Evolutionary conservation across 805 yeast genomes (phyloP).

Genomic region (Wickerhamiella hasegawae): DNA sequence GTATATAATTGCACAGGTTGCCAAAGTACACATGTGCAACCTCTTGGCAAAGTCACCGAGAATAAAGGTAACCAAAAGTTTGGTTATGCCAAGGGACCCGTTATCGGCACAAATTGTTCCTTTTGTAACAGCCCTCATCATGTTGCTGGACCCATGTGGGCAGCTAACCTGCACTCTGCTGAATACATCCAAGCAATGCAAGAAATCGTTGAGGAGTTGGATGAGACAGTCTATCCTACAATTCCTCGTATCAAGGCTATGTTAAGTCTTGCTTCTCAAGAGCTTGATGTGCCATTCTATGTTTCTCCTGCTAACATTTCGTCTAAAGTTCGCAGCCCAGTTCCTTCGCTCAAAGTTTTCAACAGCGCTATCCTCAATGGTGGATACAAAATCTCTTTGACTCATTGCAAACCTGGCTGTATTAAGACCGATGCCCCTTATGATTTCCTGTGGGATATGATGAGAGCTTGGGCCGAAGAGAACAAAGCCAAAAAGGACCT

Average conservation of each 20-base stretch:
- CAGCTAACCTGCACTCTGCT: conserved; percentile 54
- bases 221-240: conserved; percentile 53
- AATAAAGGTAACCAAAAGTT: conserved; percentile 26
- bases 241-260: conserved; percentile 77
- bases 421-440: conserved; percentile 86
- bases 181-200: conserved; percentile 53
- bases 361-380: conserved; percentile 71
- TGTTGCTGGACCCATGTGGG: conserved; percentile 96
- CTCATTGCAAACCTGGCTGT: conserved; percentile 78
- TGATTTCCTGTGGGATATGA: conserved; percentile 58
- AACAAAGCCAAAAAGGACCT: conserved; percentile 20
- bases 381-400: conserved; percentile 68
- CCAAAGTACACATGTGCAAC: conserved; percentile 53
- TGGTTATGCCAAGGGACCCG: conserved; percentile 50
- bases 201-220: conserved; percentile 34
- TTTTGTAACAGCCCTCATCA: conserved; percentile 59
- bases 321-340: conserved; percentile 61
- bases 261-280: conserved; percentile 70
- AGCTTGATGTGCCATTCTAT: conserved; percentile 61
- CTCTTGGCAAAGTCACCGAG: conserved; percentile 43
- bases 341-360: conserved; percentile 59
- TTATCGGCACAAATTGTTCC: conserved; percentile 43
- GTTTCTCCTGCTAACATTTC: conserved; percentile 66
- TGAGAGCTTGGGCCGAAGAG: conserved; percentile 42
- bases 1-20: conserved; percentile 82